These are phyloP conservation scores for Diaporthe ampelina DNA, from an alignment of 2,329 filamentous ascomycete genomes.

Conservation along the genomic window DNA sequence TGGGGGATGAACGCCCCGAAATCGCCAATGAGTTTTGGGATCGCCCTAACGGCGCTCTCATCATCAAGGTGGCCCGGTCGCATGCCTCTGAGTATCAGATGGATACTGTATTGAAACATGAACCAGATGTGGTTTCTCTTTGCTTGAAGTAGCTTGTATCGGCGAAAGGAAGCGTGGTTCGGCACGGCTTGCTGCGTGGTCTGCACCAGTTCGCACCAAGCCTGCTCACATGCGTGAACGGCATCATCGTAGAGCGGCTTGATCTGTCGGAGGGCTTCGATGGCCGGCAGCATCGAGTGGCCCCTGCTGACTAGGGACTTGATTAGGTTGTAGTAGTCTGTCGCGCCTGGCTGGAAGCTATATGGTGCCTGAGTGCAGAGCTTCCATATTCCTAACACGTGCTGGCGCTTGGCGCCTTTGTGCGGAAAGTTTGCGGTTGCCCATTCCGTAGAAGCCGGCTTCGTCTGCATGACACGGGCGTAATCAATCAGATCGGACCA, in stretches of 20 bases:
- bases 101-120: slow-evolving; percentile 48
- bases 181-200: slow-evolving; percentile 45
- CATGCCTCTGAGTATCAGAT: slow-evolving; percentile 44
- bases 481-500: slow-evolving; percentile 80
- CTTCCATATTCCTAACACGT: slow-evolving; percentile 69
- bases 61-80: slow-evolving; percentile 39
- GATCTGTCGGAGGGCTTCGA: slow-evolving; percentile 49
- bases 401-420: slow-evolving; percentile 54
- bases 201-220: slow-evolving; percentile 42
- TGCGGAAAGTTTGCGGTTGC: slow-evolving; percentile 48
- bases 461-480: slow-evolving; percentile 69
- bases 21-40: slow-evolving; percentile 61
- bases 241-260: slow-evolving; percentile 47
- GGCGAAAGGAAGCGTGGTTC: slow-evolving; percentile 38
- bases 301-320: slow-evolving; percentile 53
- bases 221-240: slow-evolving; percentile 45
- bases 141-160: slow-evolving; percentile 47
- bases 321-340: slow-evolving; percentile 65
- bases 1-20: slow-evolving; percentile 62
- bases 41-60: slow-evolving; percentile 43
- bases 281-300: slow-evolving; percentile 36
- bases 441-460: slow-evolving; percentile 55
- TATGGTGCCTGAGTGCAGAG: slow-evolving; percentile 72
- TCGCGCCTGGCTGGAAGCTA: slow-evolving; percentile 68
- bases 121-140: slow-evolving; percentile 52